phyloP scores from a whole-genome alignment of 768 basidiomycete genomes.

The Neoboletus magnificus region DNA sequence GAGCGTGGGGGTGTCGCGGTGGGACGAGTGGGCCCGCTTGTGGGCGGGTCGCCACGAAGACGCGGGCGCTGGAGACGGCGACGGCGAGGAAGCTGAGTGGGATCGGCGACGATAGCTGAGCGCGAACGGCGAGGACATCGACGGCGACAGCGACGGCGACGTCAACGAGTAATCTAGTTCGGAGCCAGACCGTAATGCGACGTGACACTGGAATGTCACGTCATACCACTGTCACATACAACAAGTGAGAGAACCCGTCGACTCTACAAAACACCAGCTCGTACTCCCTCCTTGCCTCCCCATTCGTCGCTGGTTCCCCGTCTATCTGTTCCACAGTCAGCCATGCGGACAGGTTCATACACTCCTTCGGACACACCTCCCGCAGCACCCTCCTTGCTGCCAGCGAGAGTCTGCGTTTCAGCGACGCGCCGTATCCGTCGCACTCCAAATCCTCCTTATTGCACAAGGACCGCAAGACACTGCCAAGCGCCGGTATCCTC shows the following conservation, averaged over 20 bases:
- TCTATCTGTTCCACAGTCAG: conserved; percentile 9
- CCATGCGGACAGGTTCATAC: not conserved
- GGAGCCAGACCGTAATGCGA: conserved; percentile 7
- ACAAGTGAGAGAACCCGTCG: conserved; percentile 12
- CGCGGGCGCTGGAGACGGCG: conserved; percentile 34
- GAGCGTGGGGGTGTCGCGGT: conserved; percentile 32
- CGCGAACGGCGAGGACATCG: conserved; percentile 36
- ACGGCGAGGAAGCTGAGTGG: conserved; percentile 45
- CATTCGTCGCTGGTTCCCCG: not conserved
- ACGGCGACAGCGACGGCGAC: conserved; percentile 7
- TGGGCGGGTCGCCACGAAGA: conserved; percentile 40
- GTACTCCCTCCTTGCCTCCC: not conserved
- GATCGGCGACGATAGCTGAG: conserved; percentile 49
- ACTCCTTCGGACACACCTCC: conserved; percentile 20
- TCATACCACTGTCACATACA: conserved; percentile 24
- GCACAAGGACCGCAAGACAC: conserved; percentile 35
- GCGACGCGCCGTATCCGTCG: conserved; percentile 25
- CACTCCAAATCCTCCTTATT: conserved; percentile 6
- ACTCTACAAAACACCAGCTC: conserved; percentile 24
- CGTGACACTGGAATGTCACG: conserved; percentile 20
- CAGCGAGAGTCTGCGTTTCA: conserved; percentile 32
- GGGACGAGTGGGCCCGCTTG: conserved; percentile 50
- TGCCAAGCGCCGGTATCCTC: conserved; percentile 48
- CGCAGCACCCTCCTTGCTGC: conserved; percentile 27
- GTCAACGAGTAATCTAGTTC: conserved; percentile 13